These are phyloP conservation scores for Coprinopsis sp. DNA, from an alignment of 768 basidiomycete species.

Conservation along the genomic window DNA sequence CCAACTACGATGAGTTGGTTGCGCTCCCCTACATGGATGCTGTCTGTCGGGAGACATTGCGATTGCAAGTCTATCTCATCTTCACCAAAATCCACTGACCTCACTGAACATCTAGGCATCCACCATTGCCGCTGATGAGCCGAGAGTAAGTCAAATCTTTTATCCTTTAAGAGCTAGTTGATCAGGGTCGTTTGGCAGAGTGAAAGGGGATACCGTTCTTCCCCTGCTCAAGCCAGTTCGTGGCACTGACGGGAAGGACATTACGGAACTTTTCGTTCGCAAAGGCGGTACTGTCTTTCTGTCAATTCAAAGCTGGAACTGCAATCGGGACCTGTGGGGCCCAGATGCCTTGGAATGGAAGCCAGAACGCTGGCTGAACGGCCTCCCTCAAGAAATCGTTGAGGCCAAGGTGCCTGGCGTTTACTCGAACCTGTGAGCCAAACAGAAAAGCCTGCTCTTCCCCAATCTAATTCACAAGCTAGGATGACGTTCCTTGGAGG, in stretches of 20 bases:
- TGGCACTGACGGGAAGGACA: conserved; percentile 20
- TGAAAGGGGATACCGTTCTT: conserved; percentile 19
- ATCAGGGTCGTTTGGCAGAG: conserved; percentile 16
- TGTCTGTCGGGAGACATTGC: conserved; percentile 27
- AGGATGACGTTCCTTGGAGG: conserved; percentile 28
- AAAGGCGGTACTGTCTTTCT: conserved; percentile 18
- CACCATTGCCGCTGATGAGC: conserved; percentile 1
- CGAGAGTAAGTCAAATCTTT: not conserved
- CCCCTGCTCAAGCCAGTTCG: conserved; percentile 22
- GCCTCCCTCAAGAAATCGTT: conserved; percentile 26
- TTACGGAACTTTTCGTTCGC: conserved; percentile 18
- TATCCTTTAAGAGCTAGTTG: conserved; percentile 12
- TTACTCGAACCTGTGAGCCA: conserved; percentile 36
- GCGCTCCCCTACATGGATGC: conserved; percentile 28
- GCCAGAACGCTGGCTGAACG: conserved; percentile 33
- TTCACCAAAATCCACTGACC: too few species aligned
- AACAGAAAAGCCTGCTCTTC: not conserved
- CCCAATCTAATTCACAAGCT: not conserved
- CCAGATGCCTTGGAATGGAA: conserved; percentile 31
- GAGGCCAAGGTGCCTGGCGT: conserved; percentile 7
- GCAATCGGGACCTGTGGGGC: conserved; percentile 29
- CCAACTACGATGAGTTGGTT: conserved; percentile 25
- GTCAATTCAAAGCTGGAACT: conserved; percentile 5
- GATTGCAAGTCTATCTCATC: conserved; percentile 14
- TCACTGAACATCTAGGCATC: not conserved